Base-by-base conservation (phyloP, 768 basidiomycete species). In the Boletus reticulatus region DNA sequence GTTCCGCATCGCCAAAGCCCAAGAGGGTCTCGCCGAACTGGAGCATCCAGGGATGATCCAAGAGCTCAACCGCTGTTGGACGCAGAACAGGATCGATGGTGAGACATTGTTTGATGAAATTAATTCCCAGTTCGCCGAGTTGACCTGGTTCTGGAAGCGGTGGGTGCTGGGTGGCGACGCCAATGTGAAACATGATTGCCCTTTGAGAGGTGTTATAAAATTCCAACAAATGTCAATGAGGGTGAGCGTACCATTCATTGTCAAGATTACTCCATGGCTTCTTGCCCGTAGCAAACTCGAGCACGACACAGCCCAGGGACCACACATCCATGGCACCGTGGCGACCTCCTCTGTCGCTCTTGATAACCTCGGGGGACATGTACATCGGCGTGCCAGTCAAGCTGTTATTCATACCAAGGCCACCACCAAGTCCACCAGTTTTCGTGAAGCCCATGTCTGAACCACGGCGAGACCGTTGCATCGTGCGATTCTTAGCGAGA, bases 121-220 rank as follows among this genome's bases (percentile, higher is more conserved):
- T 87, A 69, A 98, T 94, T 22, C 97, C 97, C 36, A 88, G 69
- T 39, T 87, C 86, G 64, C 92, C 89, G 29, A 98, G 84, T 73
- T 98, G 92, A 47, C 85, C 86, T 9, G 90, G 82, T 62, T 98
- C 94, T 4, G 97, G 97, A 14, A 99, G 75, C 9, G 94, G 95
- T 17, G 97, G 97, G 65, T 97, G 94, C 63, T 98, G 90, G 4
- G 94, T 96, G 8, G 95, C 91, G 43, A 97, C 92, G 43, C 96
- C 96, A 53, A 98, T 97, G 68, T 96, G 94, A 78, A 96, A 98
- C 96, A 98, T 98, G 74, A 98, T 96, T n/a, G 96, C 95, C 95
- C 95, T 96, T 63, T 20, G 29, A 31, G 32, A 49, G 17, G 32
- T 19, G 37, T 64, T 41, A 66, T 36, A 12, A 52, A 31, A 19